Base-by-base conservation (phyloP, 371 early-diverging fungal genomes). In the Mucor circinelloides region DNA sequence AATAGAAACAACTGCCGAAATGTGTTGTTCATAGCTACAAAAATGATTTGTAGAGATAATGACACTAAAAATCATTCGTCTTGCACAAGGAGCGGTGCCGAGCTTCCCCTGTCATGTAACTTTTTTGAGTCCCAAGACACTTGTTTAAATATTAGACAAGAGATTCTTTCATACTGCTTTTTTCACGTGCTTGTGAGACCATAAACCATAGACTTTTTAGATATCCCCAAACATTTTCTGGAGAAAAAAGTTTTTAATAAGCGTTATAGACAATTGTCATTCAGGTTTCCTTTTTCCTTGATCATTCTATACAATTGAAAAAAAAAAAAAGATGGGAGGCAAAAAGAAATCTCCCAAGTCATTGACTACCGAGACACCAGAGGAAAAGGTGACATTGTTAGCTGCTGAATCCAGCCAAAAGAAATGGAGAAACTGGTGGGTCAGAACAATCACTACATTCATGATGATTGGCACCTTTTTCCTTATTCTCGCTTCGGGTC, bases 381-480 rank as follows among this genome's bases (percentile, higher is more conserved):
- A 44, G 40, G 54, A 73, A 19, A 38, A 65, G 50, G 67, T 63
- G 3, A 76, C 78, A 0, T 46, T 87, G 32, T 60, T 85, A 59
- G 79, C 71, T n/a, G 79, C 75, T 32, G 75, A 90, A 61, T 65
- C 76, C n/a, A 66, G 76, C 25, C 71, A 81, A 56, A 84, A 85
- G 66, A 89, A 86, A 74, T 91, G 92, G 91, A 70, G 74, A 46
- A 92, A 91, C 68, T 89, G 89, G 89, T 85, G 85, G 71, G 82
- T 89, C 13, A 89, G 97, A 60, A 87, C 93, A 23, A 74, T 91
- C 19, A 93, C 91, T 80, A 95, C 94, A 10, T 76, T 93, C 52
- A 82, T 95, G 61, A 96, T 97, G 97, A 89, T 97, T 52, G 85
- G 81, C 28, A 84, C 88, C 23, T 95, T 96, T 75, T 81, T 92